These are phyloP conservation scores for Fusarium palustre DNA, from an alignment of 2,329 filamentous ascomycete genomes.

Conservation along the genomic window DNA sequence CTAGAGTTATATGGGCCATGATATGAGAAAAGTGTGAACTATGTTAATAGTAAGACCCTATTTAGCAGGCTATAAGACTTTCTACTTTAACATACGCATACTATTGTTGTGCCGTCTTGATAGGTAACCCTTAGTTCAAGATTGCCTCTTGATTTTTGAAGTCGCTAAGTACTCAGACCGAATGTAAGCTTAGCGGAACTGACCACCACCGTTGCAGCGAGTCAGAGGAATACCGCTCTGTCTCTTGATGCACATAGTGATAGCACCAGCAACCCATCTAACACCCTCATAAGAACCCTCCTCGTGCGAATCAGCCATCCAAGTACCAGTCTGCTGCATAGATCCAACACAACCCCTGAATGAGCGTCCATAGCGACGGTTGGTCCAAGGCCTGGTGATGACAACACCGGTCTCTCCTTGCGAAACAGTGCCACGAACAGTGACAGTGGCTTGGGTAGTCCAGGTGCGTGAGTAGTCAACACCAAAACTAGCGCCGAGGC, in stretches of 20 bases:
- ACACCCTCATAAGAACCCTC: conserved; percentile 25
- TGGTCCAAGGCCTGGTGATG: conserved; percentile 18
- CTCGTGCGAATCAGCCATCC: conserved; percentile 10
- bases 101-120: not conserved
- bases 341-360: conserved; percentile 22
- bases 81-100: not conserved
- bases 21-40: too few relatives aligned
- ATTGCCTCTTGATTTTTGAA: not conserved
- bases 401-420: conserved; percentile 11
- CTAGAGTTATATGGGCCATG: too few relatives aligned
- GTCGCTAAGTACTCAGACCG: not conserved
- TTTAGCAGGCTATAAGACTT: too few relatives aligned
- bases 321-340: conserved; percentile 14
- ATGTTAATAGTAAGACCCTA: too few relatives aligned
- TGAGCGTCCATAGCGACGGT: conserved; percentile 3
- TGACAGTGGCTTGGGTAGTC: conserved; percentile 18
- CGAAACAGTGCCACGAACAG: conserved; percentile 5
- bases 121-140: not conserved
- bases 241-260: conserved; percentile 23
- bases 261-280: conserved; percentile 24
- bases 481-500: conserved; percentile 1
- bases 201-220: conserved; percentile 21
- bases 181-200: conserved; percentile 1
- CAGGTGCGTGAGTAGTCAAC: conserved; percentile 24
- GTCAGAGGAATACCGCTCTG: conserved; percentile 6